phyloP scores from a whole-genome alignment of 306 rosid genomes.

The Astragalus membranaceus region DNA sequence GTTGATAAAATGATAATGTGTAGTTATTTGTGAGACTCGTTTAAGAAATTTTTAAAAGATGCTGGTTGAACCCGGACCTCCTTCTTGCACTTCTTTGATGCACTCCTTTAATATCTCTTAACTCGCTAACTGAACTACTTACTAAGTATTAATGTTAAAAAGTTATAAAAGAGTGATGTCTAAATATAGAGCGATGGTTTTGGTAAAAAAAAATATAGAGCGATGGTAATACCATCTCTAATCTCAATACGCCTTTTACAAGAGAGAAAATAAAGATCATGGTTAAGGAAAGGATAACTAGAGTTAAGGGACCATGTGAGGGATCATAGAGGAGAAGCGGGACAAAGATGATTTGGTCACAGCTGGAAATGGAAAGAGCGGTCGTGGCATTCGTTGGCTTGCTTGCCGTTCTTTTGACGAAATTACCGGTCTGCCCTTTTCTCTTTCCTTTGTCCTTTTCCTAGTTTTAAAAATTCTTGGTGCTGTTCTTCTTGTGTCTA shows the following conservation, averaged over 20 bases:
- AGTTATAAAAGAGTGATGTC: too few relatives aligned
- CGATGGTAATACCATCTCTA: not conserved
- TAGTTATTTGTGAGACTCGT: too few relatives aligned
- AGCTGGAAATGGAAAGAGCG: slow-evolving; percentile 55
- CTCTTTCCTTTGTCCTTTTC: slow-evolving; percentile 15
- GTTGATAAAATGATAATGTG: too few relatives aligned
- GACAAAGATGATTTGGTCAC: slow-evolving; percentile 42
- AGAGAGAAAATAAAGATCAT: not conserved
- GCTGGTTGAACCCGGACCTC: too few relatives aligned
- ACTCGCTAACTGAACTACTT: too few relatives aligned
- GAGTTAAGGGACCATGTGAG: slow-evolving; percentile 30
- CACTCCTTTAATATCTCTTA: too few relatives aligned
- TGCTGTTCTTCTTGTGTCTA: not conserved
- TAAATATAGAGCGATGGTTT: too few relatives aligned
- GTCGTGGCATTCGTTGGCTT: slow-evolving; percentile 27
- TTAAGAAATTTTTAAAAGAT: too few relatives aligned
- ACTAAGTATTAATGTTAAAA: too few relatives aligned
- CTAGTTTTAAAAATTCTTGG: not conserved
- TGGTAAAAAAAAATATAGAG: too few relatives aligned
- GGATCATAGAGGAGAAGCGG: not conserved
- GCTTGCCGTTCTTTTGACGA: not conserved
- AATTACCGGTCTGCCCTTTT: not conserved
- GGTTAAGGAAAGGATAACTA: slow-evolving; percentile 35
- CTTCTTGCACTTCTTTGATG: too few relatives aligned
- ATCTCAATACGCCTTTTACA: not conserved